Evolutionary conservation across 1,284 basidiomycete species (phyloP).

Genomic region (Xerocomus alliaceus): DNA sequence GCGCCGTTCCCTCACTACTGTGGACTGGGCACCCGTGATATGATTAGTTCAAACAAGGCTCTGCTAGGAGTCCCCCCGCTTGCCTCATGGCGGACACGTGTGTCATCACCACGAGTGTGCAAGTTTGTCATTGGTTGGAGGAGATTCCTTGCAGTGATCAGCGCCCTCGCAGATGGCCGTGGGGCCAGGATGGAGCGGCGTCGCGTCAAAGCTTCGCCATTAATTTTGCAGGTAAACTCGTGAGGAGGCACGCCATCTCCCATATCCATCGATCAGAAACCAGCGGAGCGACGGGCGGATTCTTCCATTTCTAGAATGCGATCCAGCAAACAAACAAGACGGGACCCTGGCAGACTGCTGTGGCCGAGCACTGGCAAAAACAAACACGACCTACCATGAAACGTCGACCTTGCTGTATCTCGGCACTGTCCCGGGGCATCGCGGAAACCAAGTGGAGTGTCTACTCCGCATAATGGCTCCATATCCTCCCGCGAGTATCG

Average conservation of each 20-base stretch:
- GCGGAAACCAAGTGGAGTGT: no score
- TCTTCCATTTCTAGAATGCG: neutral
- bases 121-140: conserved; percentile 3
- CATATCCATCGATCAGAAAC: neutral
- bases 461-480: conserved; percentile 6
- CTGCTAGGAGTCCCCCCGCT: conserved; percentile 14
- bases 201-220: neutral
- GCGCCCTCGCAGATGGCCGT: conserved; percentile 24
- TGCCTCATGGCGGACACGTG: conserved; percentile 36
- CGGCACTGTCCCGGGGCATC: no score
- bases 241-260: neutral
- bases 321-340: neutral
- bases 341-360: neutral
- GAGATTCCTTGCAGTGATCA: conserved; percentile 1
- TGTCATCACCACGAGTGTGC: neutral
- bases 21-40: conserved; percentile 1
- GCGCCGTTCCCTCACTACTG: conserved; percentile 22
- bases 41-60: conserved; percentile 7
- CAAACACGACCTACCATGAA: conserved; percentile 17
- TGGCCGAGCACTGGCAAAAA: conserved; percentile 20
- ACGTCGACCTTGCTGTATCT: no score
- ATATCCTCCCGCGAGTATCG: conserved; percentile 9
- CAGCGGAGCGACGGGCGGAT: neutral
- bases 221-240: neutral
- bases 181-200: conserved; percentile 4